Percentiles rank a stretch among this genome's conserved stretches.
These are phyloP conservation scores for Gigaspora rosea DNA, from an alignment of 192 early-diverging fungal genomes.

Conservation along the genomic window DNA sequence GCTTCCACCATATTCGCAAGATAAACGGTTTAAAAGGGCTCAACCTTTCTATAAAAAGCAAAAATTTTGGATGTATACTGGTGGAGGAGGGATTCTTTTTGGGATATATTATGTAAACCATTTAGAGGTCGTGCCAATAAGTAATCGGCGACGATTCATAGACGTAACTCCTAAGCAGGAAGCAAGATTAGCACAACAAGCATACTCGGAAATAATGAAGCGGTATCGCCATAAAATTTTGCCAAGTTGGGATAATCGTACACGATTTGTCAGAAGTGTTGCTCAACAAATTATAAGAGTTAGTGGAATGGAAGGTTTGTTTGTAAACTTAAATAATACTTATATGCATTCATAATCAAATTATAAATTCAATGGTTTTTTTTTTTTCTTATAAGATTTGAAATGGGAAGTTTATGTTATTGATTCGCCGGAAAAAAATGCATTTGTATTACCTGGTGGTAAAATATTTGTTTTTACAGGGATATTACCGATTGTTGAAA, in stretches of 20 bases:
- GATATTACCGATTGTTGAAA: slow-evolving; percentile 74
- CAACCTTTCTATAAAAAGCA: slow-evolving; percentile 19
- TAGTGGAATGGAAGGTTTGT: slow-evolving; percentile 59
- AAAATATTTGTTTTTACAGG: slow-evolving; percentile 99
- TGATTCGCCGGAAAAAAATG: slow-evolving; percentile 78
- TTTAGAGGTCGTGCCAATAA: slow-evolving; percentile 75
- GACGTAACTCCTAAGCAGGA: slow-evolving; percentile 61
- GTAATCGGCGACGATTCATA: slow-evolving; percentile 69
- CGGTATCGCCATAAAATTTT: slow-evolving; percentile 71
- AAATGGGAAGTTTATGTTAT: slow-evolving; percentile 96
- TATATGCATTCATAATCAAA: neutral
- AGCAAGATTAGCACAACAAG: slow-evolving; percentile 64
- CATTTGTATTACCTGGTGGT: slow-evolving; percentile 93
- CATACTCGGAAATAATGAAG: slow-evolving; percentile 69
- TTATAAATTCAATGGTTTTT: neutral
- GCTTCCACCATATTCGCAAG: neutral
- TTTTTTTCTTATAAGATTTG: slow-evolving; percentile 41
- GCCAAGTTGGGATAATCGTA: slow-evolving; percentile 62
- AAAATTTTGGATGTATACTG: slow-evolving; percentile 25
- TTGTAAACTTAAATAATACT: neutral
- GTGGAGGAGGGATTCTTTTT: slow-evolving; percentile 35
- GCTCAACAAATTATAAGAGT: slow-evolving; percentile 71
- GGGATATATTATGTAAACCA: slow-evolving; percentile 70
- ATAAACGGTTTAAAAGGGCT: neutral
- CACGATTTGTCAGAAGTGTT: slow-evolving; percentile 67